A percentile compares a stretch with the other conserved stretches of the same genome.
phyloP scores from a whole-genome alignment of 1,284 basidiomycete species.

The Malassezia dermatis region DNA sequence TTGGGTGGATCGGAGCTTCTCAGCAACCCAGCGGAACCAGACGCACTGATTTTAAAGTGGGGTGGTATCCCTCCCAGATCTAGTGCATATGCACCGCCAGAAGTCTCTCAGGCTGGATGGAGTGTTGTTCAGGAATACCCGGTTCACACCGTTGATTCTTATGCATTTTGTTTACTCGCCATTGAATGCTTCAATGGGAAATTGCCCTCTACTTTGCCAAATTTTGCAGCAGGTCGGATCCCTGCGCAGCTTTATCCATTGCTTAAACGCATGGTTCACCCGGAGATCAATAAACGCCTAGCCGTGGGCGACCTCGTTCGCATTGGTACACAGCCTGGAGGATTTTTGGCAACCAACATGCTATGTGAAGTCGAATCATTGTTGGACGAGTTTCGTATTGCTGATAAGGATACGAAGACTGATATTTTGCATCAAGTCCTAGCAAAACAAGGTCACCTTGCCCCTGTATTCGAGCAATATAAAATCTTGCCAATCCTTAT shows the following conservation, averaged over 20 bases:
- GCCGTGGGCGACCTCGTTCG: slow-evolving; percentile 51
- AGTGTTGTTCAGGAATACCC: slow-evolving; percentile 19
- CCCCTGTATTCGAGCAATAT: slow-evolving; percentile 73
- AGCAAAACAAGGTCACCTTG: slow-evolving; percentile 50
- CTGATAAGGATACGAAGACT: slow-evolving; percentile 70
- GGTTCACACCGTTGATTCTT: slow-evolving; percentile 31
- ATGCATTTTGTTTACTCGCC: slow-evolving; percentile 30
- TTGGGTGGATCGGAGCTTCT: slow-evolving; percentile 86
- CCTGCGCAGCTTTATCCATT: slow-evolving; percentile 66
- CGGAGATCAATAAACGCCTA: slow-evolving; percentile 69
- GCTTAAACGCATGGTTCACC: slow-evolving; percentile 78
- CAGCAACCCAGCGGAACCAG: slow-evolving; percentile 52
- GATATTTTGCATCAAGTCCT: slow-evolving; percentile 37
- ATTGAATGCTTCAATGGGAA: slow-evolving; percentile 38
- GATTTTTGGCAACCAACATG: slow-evolving; percentile 75
- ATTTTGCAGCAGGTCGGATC: slow-evolving; percentile 63
- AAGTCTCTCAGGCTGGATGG: slow-evolving; percentile 81
- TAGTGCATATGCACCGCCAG: slow-evolving; percentile 57
- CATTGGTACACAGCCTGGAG: slow-evolving; percentile 49
- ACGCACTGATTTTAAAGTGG: slow-evolving; percentile 24
- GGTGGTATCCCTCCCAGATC: slow-evolving; percentile 40
- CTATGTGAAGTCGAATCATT: slow-evolving; percentile 75
- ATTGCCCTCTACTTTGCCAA: slow-evolving; percentile 56
- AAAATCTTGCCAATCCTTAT: slow-evolving; percentile 78
- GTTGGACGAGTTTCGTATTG: slow-evolving; percentile 75